Evolutionary conservation across 192 early-diverging fungal genomes (phyloP), one percentile per base, ranked within the genome.

Genomic region (Thamnidium elegans): DNA sequence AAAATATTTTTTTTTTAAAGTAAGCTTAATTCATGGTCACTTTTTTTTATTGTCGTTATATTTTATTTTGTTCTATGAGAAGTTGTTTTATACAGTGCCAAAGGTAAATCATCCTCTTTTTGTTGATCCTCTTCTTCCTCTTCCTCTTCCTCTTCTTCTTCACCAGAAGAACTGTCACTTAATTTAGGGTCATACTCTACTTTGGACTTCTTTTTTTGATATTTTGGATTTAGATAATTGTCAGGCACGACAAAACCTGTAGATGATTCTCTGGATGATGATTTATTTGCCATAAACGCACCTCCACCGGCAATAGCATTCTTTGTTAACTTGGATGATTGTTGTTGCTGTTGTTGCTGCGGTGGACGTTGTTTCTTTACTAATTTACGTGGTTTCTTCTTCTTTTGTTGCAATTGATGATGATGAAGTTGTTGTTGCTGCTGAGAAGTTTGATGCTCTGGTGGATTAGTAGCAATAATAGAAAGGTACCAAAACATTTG

Each of bases 401-500:
- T 21, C 26, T 67, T 71, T 30, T 62, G 79, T 66, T 59, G n/a
- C 14, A 8, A 20, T 59, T 26, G 58, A 45, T 51, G 89, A 84
- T 4, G 89, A 79, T 32, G 85, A 86, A 7, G 13, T 6, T 14
- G 17, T 15, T 48, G 46, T 14, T 48, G 15, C 0, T 14, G 17
- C 1, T 48, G 46, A 9, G n/a, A n/a, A n/a, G n/a, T n/a, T n/a
- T 48, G 13, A 6, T 48, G 15, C 4, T 14, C 13, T 0, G 34
- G 20, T 30, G 30, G 19, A 10, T 32, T 21, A 2, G 34, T 31
- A 36, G 55, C 46, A 58, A 89, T 87, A 13, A 89, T 77, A 20
- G 85, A 85, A 54, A 89, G 70, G 70, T 91, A 91, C 89, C 89
- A 91, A 69, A 91, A 89, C 84, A 91, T 87, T 79, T 88, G 83